Conservation (phyloP, 2,329 filamentous ascomycete species). For the Scedosporium aurantiacum region DNA sequence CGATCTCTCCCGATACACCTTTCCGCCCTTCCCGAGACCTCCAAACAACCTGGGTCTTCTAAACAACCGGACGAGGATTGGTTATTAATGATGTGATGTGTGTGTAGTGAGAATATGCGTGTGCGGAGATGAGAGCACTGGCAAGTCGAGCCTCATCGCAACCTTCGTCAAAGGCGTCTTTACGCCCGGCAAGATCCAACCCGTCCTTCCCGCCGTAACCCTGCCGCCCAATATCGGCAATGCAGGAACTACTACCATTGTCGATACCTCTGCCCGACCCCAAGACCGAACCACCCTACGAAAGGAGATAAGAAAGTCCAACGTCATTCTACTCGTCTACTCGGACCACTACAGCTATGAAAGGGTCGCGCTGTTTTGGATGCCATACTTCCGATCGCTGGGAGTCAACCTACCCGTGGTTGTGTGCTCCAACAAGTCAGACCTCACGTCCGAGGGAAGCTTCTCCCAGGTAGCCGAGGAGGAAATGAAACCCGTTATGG, state of each 20-base stretch:
- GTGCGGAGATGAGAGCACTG: constrained; percentile 91
- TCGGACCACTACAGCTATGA: constrained; percentile 99
- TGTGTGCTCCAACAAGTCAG: constrained; percentile 94
- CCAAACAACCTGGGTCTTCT: background rate
- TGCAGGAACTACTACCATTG: constrained; percentile 81
- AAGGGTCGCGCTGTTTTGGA: constrained; percentile 91
- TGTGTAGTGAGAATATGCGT: constrained; percentile 78
- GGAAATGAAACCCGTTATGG: constrained; percentile 97
- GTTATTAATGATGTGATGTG: background rate
- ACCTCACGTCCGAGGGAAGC: constrained; percentile 62
- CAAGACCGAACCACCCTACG: constrained; percentile 84
- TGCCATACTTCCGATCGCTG: constrained; percentile 93
- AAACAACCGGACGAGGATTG: background rate
- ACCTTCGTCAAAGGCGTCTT: constrained; percentile 96
- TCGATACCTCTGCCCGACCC: constrained; percentile 91
- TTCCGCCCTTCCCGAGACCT: background rate
- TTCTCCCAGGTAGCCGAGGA: constrained; percentile 84
- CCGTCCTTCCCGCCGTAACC: constrained; percentile 87
- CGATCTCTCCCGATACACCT: background rate
- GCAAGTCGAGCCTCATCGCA: constrained; percentile 86
- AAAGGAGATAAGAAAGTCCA: constrained; percentile 92
- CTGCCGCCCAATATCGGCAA: constrained; percentile 89
- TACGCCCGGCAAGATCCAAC: constrained; percentile 88
- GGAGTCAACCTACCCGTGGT: constrained; percentile 99
- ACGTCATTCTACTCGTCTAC: constrained; percentile 93